Conservation (phyloP, 257 asterid species). For the Anisodus acutangulus region DNA sequence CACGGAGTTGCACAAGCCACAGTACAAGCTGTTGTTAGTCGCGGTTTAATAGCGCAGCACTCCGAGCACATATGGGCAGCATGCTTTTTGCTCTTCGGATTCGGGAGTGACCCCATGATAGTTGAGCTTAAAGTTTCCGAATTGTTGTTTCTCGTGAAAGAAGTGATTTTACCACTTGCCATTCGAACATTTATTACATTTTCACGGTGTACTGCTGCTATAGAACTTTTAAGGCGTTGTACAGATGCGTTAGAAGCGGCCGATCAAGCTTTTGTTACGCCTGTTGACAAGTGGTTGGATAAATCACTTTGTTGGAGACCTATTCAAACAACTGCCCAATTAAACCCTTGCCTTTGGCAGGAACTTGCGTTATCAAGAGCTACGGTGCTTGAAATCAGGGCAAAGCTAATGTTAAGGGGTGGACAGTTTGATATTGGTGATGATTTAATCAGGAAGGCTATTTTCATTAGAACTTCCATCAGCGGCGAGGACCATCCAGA, state of each 20-base stretch:
- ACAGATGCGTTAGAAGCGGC: slow-evolving; percentile 85
- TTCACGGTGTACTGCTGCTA: slow-evolving; percentile 71
- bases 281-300: slow-evolving; percentile 86
- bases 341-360: slow-evolving; percentile 94
- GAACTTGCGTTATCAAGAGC: slow-evolving; percentile 92
- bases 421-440: slow-evolving; percentile 85
- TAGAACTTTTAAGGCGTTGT: slow-evolving; percentile 78
- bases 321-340: slow-evolving; percentile 76
- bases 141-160: slow-evolving; percentile 64
- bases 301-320: slow-evolving; percentile 90
- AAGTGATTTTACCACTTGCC: slow-evolving; percentile 70
- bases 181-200: slow-evolving; percentile 63
- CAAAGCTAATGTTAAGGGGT: slow-evolving; percentile 90
- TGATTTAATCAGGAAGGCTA: slow-evolving; percentile 82
- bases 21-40: slow-evolving; percentile 63
- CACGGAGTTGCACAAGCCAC: slow-evolving; percentile 64
- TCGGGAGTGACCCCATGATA: slow-evolving; percentile 65
- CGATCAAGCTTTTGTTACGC: slow-evolving; percentile 71
- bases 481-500: slow-evolving; percentile 94
- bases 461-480: slow-evolving; percentile 80
- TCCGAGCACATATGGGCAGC: slow-evolving; percentile 86
- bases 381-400: slow-evolving; percentile 78
- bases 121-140: slow-evolving; percentile 70
- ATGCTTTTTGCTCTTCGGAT: slow-evolving; percentile 69
- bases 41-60: slow-evolving; percentile 51